Evolutionary conservation across 1,284 basidiomycete genomes (phyloP), one percentile per base, ranked within the genome.

Genomic region (Hypsizygus ulmarius): DNA sequence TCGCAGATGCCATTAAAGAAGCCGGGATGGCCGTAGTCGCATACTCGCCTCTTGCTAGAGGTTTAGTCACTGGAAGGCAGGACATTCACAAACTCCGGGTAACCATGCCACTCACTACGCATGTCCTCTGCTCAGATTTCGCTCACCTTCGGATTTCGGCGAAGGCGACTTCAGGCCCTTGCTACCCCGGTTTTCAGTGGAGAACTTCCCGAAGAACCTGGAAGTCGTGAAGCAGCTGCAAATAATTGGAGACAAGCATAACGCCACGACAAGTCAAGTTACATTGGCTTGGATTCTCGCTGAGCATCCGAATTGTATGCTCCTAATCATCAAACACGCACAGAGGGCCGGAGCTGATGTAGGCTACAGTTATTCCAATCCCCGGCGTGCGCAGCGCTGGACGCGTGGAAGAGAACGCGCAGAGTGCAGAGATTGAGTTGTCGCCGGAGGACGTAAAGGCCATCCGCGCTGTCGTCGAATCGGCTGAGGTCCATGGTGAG

Each of bases 281-380:
- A 59, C 68, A 1, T 64, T 82, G 1, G 78, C 79, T 0, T 81
- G 79, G 78, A 56, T 77, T 30, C 59, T 74, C 6, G 67, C 61
- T 2, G 57, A 59, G 18, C 58, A 64, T 43, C 57, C 59, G 1
- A 56, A 58, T 36, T 60, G 63, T 70, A 48, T 27, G 59, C 53
- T 7, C 14, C 6, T 21, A 4, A 15, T 35, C n/a, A 3, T 21
- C 12, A 15, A 2, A 25, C 12, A 7, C 32, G 3, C 11, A 21
- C 14, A 35, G 12, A 27, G 16, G 1, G 33, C 11, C 47, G 11
- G 15, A 16, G 6, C 34, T 45, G 11, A 49, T 16, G 32, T 18
- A 6, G 11, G 47, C 44, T 50, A 54, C 50, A 67, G 33, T 60
- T 25, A 51, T 67, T 40, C 64, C 64, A 1, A 57, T 67, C 37